These are phyloP conservation scores for Trametes versicolor DNA, from an alignment of 1,284 basidiomycete genomes.

Conservation along the genomic window DNA sequence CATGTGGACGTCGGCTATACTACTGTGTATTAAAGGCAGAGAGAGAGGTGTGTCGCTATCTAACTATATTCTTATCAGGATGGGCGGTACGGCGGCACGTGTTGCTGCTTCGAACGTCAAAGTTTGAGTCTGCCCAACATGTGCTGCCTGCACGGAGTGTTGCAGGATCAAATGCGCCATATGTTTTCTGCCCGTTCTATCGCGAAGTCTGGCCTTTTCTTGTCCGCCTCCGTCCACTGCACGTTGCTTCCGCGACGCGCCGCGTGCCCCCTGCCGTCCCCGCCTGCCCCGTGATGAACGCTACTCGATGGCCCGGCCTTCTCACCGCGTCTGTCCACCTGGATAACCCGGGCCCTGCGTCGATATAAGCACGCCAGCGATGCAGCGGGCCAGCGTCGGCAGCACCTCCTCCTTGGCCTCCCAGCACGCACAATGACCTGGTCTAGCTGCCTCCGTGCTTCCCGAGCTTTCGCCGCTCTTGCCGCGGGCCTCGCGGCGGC, in stretches of 20 bases:
- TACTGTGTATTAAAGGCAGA: conserved; percentile 30
- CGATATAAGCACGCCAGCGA: conserved; percentile 23
- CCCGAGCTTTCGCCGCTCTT: conserved; percentile 31
- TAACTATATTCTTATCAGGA: conserved; percentile 35
- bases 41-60: conserved; percentile 33
- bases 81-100: conserved; percentile 24
- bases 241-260: conserved; percentile 29
- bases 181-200: conserved; percentile 30
- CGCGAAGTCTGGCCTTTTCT: conserved; percentile 21
- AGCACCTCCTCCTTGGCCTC: conserved; percentile 22
- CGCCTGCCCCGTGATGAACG: conserved; percentile 30
- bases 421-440: conserved; percentile 25
- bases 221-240: conserved; percentile 22
- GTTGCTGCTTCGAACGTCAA: conserved; percentile 17
- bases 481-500: conserved; percentile 24
- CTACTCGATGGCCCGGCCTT: conserved; percentile 25
- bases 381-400: conserved; percentile 13
- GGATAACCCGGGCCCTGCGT: conserved; percentile 16
- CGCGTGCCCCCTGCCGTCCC: conserved; percentile 33
- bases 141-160: conserved; percentile 27
- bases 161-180: conserved; percentile 32
- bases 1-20: conserved; percentile 29
- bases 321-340: conserved; percentile 20
- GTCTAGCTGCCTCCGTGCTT: conserved; percentile 21
- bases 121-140: conserved; percentile 14